Percentiles rank a stretch among this genome's conserved stretches.
Evolutionary conservation across 306 rosid genomes (phyloP).

Genomic region (Mimosa bimucronata): DNA sequence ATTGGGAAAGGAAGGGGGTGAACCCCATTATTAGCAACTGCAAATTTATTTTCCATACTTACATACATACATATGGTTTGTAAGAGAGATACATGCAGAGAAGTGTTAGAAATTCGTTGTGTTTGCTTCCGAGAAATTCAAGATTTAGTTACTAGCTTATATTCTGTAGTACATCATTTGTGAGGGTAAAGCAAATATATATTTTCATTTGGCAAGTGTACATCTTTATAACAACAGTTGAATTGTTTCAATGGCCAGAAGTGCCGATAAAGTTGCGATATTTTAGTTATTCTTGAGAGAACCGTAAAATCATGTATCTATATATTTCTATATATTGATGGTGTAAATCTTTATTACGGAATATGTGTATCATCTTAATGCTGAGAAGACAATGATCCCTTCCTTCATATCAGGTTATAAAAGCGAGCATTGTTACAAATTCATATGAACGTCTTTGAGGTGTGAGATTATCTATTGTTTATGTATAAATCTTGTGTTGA

Average conservation of each 20-base stretch:
- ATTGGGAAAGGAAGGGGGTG: conserved; percentile 44
- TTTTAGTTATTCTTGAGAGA: no score
- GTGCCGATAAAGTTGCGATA: no score
- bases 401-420: no score
- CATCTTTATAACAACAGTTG: conserved; percentile 36
- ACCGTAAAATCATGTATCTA: no score
- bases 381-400: no score
- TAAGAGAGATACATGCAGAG: conserved; percentile 48
- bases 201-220: conserved; percentile 43
- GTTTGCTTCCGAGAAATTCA: conserved; percentile 42
- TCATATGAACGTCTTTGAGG: no score
- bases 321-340: no score
- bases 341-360: no score
- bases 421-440: no score
- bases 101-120: conserved; percentile 25
- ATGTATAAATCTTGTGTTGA: no score
- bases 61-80: conserved; percentile 33
- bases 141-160: conserved; percentile 43
- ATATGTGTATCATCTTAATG: no score
- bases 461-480: no score
- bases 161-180: conserved; percentile 38
- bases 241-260: conserved; percentile 32
- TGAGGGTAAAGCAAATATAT: conserved; percentile 43
- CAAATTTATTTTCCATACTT: conserved; percentile 46
- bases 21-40: conserved; percentile 37